Evolutionary conservation across 2,329 filamentous ascomycete genomes (phyloP), one percentile per base, ranked within the genome.

Genomic region (Fusarium miscanthi): DNA sequence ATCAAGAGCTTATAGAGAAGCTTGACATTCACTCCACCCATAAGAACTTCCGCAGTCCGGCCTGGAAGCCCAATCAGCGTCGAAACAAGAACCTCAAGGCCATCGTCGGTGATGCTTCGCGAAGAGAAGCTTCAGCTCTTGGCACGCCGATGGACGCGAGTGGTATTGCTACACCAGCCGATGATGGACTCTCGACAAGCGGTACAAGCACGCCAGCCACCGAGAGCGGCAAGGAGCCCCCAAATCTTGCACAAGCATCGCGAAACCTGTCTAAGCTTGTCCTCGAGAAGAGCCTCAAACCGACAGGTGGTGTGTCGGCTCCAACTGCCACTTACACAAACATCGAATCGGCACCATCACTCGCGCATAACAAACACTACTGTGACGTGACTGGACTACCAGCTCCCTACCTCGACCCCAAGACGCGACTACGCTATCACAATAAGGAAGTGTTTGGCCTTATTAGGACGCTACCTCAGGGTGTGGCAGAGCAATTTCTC

Each of bases 1-100:
- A 98, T 80, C 93, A 94, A 81, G 88, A 90, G 75, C 92, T 98
- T 69, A 91, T 99, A 76, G 94, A 98, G 83, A 86, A 93, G 81
- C 93, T 98, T 79, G 96, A 99, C 86, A 94, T 98, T 78, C 92
- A 96, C 81, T 89, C 91, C 66, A 90, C 93, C 79, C 91, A 91
- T 77, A 97, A 97, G 84, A 92, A 91, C 78, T 99, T 98, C 87
- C 95, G 95, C 82, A 97, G 94, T 80, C 87, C 92, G 6, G 85
- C 90, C 81, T 99, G 96, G 96, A 94, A 93, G 79, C 94, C 96
- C 21, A 94, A 95, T 74, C 92, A 95, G 82, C 94, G 96, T 57
- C 94, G 96, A 82, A 99, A 99, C 89, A 99, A 99, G 87, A 98
- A 97, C 82, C 92, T 98, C 83, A 98, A 98, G 83, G 94, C 97